phyloP scores from a whole-genome alignment of 164 flowering plant species.

The Vitis amurensis region DNA sequence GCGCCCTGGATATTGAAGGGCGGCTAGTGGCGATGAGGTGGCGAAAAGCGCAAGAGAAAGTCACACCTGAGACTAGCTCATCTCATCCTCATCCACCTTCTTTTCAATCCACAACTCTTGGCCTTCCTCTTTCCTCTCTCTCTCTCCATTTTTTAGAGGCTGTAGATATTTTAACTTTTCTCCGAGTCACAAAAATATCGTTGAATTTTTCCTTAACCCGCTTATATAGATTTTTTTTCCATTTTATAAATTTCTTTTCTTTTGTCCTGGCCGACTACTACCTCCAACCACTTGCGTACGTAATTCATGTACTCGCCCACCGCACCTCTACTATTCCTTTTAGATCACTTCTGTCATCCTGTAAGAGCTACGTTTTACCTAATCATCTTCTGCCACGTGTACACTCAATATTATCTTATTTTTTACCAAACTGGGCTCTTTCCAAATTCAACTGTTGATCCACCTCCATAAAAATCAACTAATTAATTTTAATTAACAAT shows the following conservation, averaged over 20 bases:
- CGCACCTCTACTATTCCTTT: no score
- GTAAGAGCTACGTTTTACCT: no score
- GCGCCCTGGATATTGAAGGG: background rate
- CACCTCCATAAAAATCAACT: no score
- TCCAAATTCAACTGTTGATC: background rate
- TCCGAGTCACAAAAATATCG: conserved; percentile 1
- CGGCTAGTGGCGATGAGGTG: conserved; percentile 38
- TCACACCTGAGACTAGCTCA: conserved; percentile 2
- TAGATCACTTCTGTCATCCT: no score
- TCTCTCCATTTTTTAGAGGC: conserved; percentile 8
- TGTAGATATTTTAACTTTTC: conserved; percentile 22
- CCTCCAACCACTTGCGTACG: no score
- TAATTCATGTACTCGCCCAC: no score
- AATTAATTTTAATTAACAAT: no score
- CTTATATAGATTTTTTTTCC: background rate
- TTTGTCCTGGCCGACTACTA: no score
- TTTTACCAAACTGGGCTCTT: background rate
- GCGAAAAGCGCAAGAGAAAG: conserved; percentile 28
- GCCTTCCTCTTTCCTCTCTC: conserved; percentile 1
- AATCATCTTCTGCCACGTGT: no score
- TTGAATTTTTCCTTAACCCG: no score
- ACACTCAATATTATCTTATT: no score
- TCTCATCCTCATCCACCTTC: background rate
- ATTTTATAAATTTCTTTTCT: background rate
- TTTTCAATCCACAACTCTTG: conserved; percentile 15